Evolutionary conservation across 805 yeast genomes (phyloP), one percentile per base, ranked within the genome.

Genomic region (Candida quercuum): DNA sequence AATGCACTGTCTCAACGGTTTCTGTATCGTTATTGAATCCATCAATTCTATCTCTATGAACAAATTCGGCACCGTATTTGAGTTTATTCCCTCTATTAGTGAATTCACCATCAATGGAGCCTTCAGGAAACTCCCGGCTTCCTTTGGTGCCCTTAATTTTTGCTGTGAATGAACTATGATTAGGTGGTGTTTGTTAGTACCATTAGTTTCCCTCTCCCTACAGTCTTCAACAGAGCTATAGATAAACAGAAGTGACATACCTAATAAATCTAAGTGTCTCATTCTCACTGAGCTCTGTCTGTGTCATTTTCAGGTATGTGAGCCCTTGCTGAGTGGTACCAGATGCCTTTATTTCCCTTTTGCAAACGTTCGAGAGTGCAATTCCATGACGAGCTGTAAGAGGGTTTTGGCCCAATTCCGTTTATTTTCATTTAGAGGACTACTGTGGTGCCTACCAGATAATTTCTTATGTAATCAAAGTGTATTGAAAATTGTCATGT

Each of bases 71-170:
- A 1, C 71, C 71, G 32, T 69, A 68, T 35, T 74, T 68, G 24
- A 79, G 61, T 51, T 78, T 78, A 42, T 72, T 71, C 9, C 84
- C 84, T 37, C 84, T 61, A 48, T 78, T 78, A 0, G 75, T 61
- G 2, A 61, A 53, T 15, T 64, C 60, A 5, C 68, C 67, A 28
- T 51, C 48, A 5, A 48, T 44, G 8, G 27, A 37, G 6, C 48
- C 57, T 3, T 44, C 45, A 4, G 41, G 45, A 4, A 18, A 28
- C 33, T 8, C 24, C 25, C 1, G 19, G 21, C 8, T 25, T 23
- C 13, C 33, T 27, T 5, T 35, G n/a, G n/a, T 34, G 9, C 24
- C 32, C 33, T 42, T 51, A 13, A 52, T 31, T 29, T 44, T 50
- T 3, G 42, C 37, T 7, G 49, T 33, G 13, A 51, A 50, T 3